Percentiles rank a stretch among this genome's conserved stretches.
phyloP scores from a whole-genome alignment of 164 flowering plant genomes.

The Vitis riparia region DNA sequence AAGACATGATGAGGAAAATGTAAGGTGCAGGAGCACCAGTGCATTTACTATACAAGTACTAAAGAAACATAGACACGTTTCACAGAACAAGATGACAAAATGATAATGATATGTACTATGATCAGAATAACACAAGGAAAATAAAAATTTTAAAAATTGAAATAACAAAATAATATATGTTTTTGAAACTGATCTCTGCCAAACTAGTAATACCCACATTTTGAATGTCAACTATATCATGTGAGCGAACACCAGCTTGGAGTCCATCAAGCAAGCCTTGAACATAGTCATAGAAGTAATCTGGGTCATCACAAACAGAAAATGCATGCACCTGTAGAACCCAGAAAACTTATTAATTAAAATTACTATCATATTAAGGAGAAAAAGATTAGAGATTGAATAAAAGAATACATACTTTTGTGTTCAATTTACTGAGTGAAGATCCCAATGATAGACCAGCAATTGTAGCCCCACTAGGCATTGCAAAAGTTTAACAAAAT shows the following conservation, averaged over 20 bases:
- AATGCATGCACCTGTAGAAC: conserved; percentile 75
- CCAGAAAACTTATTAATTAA: neutral
- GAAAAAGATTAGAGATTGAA: neutral
- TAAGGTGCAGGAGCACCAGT: too few relatives aligned
- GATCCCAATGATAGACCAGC: conserved; percentile 93
- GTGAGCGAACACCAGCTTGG: conserved; percentile 64
- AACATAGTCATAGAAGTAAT: conserved; percentile 72
- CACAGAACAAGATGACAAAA: too few relatives aligned
- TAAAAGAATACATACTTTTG: conserved; percentile 55
- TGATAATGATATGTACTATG: too few relatives aligned
- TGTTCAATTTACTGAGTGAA: conserved; percentile 63
- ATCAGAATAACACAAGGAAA: too few relatives aligned
- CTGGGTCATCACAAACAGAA: conserved; percentile 89
- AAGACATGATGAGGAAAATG: too few relatives aligned
- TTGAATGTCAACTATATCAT: conserved; percentile 64
- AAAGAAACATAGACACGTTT: too few relatives aligned
- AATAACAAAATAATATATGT: neutral
- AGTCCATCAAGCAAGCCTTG: conserved; percentile 91
- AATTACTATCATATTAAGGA: neutral
- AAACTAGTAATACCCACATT: conserved; percentile 49
- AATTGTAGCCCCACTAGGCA: conserved; percentile 80
- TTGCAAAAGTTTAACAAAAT: neutral
- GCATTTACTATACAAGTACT: too few relatives aligned
- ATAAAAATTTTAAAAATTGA: too few relatives aligned
- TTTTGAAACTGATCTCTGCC: too few relatives aligned